Evolutionary conservation across 306 rosid genomes (phyloP).

Genomic region (Rosa lucieae): DNA sequence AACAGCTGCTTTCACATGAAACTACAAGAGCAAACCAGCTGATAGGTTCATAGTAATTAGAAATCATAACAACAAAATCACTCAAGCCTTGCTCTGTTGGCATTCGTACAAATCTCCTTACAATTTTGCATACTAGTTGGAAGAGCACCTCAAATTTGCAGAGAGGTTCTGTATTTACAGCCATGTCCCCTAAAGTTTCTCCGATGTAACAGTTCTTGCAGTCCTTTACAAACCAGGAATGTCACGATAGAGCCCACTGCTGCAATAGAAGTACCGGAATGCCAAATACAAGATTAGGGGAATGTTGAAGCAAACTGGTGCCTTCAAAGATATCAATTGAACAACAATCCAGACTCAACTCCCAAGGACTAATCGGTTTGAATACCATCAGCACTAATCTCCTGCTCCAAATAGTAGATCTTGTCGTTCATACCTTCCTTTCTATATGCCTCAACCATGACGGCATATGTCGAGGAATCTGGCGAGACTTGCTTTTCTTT

Average conservation of each 20-base stretch:
- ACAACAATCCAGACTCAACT: conserved; percentile 26
- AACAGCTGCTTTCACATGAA: not conserved
- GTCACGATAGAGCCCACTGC: conserved; percentile 2
- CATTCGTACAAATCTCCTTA: conserved; percentile 9
- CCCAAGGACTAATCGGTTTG: conserved; percentile 20
- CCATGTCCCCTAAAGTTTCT: not conserved
- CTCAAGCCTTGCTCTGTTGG: not conserved
- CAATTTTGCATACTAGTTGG: not conserved
- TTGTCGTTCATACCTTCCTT: conserved; percentile 92
- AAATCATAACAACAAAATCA: not conserved
- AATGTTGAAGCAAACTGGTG: conserved; percentile 23
- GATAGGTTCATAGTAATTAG: too few relatives aligned
- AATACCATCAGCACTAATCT: conserved; percentile 34
- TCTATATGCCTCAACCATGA: conserved; percentile 75
- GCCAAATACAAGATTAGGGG: conserved; percentile 18
- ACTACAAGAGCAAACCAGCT: not conserved
- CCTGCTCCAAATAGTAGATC: conserved; percentile 78
- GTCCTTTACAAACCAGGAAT: conserved; percentile 18
- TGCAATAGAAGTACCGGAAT: conserved; percentile 2
- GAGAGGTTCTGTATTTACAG: conserved; percentile 14
- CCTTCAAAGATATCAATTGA: conserved; percentile 23
- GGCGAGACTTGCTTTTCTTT: conserved; percentile 72
- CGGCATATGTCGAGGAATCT: conserved; percentile 53
- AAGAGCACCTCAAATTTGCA: conserved; percentile 17
- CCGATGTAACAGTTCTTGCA: conserved; percentile 3